These are phyloP conservation scores for Ordospora pajunii DNA, from an alignment of 371 early-diverging fungal genomes.

Conservation along the genomic window DNA sequence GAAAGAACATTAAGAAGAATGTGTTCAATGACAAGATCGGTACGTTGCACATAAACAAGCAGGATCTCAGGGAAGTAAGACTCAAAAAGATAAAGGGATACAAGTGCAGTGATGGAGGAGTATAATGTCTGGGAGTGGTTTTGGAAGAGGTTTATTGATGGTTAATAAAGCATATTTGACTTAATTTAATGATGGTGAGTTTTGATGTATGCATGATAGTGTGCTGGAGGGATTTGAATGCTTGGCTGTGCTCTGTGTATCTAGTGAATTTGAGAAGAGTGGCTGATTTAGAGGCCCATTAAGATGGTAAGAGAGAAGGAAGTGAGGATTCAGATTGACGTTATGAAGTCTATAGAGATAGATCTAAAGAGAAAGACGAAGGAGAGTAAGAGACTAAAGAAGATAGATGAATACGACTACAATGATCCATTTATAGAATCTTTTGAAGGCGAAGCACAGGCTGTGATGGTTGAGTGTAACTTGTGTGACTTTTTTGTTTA, in stretches of 20 bases:
- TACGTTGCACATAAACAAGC: conserved; percentile 45
- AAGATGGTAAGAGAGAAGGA: not conserved
- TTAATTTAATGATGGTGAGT: no score
- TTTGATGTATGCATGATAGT: no score
- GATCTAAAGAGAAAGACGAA: conserved; percentile 31
- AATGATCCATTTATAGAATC: conserved; percentile 52
- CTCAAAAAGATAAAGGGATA: conserved; percentile 27
- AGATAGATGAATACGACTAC: conserved; percentile 53
- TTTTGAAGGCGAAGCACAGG: conserved; percentile 50
- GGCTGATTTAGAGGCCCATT: no score
- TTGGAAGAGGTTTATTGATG: no score
- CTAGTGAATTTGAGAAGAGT: no score
- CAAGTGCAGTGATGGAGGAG: not conserved
- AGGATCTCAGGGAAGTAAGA: conserved; percentile 47
- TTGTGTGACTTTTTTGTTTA: conserved; percentile 58
- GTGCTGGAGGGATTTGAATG: no score
- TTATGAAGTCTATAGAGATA: conserved; percentile 35
- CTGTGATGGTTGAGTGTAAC: conserved; percentile 49
- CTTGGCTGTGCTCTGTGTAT: no score
- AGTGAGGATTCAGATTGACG: conserved; percentile 1
- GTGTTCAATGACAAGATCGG: conserved; percentile 49
- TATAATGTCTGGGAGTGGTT: no score
- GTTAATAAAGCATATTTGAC: no score
- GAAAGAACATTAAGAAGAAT: conserved; percentile 42
- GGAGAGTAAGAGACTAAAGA: conserved; percentile 29